Evolutionary conservation across 2,329 filamentous ascomycete genomes (phyloP), one percentile per base, ranked within the genome.

Genomic region (Akanthomyces muscarius): DNA sequence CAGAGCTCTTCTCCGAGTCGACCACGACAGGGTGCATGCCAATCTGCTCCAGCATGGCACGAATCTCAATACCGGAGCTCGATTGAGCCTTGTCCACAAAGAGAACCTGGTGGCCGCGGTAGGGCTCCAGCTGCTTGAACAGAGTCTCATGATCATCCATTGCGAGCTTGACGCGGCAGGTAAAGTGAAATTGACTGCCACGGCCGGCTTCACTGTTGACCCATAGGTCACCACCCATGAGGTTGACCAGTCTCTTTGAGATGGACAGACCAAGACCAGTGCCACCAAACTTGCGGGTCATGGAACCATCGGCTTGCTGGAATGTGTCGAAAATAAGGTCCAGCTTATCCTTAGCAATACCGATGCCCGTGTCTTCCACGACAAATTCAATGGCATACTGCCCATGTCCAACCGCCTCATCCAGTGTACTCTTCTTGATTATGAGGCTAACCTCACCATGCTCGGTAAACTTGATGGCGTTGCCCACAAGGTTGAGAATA

Each of bases 401-500:
- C 69, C 90, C 88, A 13, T 83, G 80, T 14, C 82, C 83, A 48
- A 86, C 82, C 38, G 38, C 84, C 54, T 87, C 83, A 65, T 86
- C 81, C 36, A 90, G 69, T 81, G 77, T 87, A 82, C 71, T 80
- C 71, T 85, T 82, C 68, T 88, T 87, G 69, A 98, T 97, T n/a
- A 90, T 92, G 60, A 98, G 86, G 75, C 93, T 96, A 70, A 99
- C 95, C 75, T 97, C 92, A 65, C 95, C 95, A 70, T 96, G 89
- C 76, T 98, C 94, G 3, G 95, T 98, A 75, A 99, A 99, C 74
- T 99, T 99, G 82, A 99, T 97, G 62, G 95, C 94, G 71, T 99
- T 99, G 72, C 95, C 95, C 61, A 98, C 94, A 63, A 99, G 81
- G 77, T 99, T 99, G 63, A 98, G 84, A 66, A 98, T 97, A 70